Evolutionary conservation across 495 filamentous ascomycete genomes (phyloP).

Genomic region (Trichoderma orchidacearum): DNA sequence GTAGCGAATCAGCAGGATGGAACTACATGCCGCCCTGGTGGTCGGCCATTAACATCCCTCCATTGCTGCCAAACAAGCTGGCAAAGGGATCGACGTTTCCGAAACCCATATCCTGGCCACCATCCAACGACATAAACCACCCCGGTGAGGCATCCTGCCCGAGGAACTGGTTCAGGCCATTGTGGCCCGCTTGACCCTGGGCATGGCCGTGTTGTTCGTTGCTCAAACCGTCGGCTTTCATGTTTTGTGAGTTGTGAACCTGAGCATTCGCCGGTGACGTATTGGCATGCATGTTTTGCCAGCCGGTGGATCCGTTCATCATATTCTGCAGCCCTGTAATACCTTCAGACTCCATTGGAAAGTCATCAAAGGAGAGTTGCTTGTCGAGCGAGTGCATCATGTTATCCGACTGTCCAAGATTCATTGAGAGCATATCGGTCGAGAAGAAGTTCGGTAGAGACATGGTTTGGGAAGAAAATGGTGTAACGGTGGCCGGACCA

Average conservation of each 20-base stretch:
- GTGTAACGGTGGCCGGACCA: constrained; percentile 26
- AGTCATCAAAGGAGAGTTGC: constrained; percentile 67
- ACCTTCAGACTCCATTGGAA: constrained; percentile 41
- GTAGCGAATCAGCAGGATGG: no score
- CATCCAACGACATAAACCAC: not conserved
- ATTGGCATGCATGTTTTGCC: constrained; percentile 1
- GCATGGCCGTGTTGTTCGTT: constrained; percentile 6
- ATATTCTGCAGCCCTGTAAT: constrained; percentile 5
- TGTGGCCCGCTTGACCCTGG: not conserved
- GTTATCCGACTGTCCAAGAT: constrained; percentile 25
- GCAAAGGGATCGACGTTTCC: not conserved
- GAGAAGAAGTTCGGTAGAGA: constrained; percentile 29
- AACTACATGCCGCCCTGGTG: not conserved
- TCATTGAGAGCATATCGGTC: constrained; percentile 25
- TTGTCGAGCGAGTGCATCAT: constrained; percentile 54
- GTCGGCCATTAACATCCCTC: not conserved
- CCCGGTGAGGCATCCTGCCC: not conserved
- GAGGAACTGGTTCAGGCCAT: not conserved
- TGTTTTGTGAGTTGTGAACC: not conserved
- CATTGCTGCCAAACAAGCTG: not conserved
- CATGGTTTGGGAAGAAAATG: constrained; percentile 20
- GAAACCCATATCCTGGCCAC: not conserved
- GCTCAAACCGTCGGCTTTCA: not conserved
- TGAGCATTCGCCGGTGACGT: not conserved
- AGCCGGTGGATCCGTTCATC: constrained; percentile 3